Percentiles rank a stretch among this genome's conserved stretches.
Conservation (phyloP, 495 filamentous ascomycete species). For the Podospora conica region DNA sequence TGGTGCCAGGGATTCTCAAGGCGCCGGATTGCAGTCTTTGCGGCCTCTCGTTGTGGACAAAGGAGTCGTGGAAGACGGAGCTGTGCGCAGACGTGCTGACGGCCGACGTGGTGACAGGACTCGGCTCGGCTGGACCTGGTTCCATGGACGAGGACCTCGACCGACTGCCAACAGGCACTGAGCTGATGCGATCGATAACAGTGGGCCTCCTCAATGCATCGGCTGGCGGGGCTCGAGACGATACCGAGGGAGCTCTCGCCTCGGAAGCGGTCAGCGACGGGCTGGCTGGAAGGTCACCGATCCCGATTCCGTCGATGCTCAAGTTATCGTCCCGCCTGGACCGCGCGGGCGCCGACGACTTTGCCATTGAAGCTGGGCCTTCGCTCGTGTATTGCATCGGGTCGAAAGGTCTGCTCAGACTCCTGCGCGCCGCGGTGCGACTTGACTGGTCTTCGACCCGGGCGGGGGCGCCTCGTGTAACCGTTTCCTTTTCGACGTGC, state of each 20-base stretch:
- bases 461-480: constrained; percentile 30
- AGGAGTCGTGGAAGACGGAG: constrained; percentile 46
- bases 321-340: constrained; percentile 35
- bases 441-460: constrained; percentile 33
- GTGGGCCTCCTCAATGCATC: constrained; percentile 34
- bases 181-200: constrained; percentile 49
- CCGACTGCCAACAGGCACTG: constrained; percentile 42
- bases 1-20: constrained; percentile 48
- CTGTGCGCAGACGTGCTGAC: constrained; percentile 48
- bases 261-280: constrained; percentile 34
- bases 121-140: constrained; percentile 45
- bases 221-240: constrained; percentile 19
- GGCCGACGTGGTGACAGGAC: constrained; percentile 48
- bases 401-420: constrained; percentile 33
- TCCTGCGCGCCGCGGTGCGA: constrained; percentile 27
- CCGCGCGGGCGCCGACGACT: constrained; percentile 25
- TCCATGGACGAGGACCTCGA: constrained; percentile 62
- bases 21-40: constrained; percentile 39
- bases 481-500: constrained; percentile 40
- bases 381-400: neutral
- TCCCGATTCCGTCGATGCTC: constrained; percentile 36
- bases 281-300: constrained; percentile 36
- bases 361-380: constrained; percentile 25
- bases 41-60: constrained; percentile 38
- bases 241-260: constrained; percentile 22